These are phyloP conservation scores for Kluyveromyces siamensis DNA, from an alignment of 805 yeast species.

Conservation along the genomic window DNA sequence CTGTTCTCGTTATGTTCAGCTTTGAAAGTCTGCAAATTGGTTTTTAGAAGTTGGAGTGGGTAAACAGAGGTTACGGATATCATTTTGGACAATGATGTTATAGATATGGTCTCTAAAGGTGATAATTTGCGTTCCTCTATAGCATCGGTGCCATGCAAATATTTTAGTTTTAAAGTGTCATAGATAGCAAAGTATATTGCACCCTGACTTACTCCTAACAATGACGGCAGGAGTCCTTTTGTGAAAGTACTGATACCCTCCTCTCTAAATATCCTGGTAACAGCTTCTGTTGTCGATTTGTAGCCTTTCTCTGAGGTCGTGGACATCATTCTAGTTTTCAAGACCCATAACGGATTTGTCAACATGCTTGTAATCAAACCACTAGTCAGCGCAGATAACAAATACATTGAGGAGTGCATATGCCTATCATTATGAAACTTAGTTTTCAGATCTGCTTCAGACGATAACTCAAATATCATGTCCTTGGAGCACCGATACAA, in stretches of 20 bases:
- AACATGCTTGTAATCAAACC: conserved; percentile 67
- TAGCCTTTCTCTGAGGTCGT: conserved; percentile 33
- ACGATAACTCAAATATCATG: conserved; percentile 15
- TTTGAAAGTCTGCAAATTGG: conserved; percentile 57
- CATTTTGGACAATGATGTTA: conserved; percentile 63
- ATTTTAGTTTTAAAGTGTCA: conserved; percentile 56
- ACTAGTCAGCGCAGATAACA: conserved; percentile 53
- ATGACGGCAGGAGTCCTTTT: conserved; percentile 65
- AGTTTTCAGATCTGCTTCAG: conserved; percentile 5
- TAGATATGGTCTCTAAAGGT: conserved; percentile 49
- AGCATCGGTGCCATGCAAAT: conserved; percentile 13
- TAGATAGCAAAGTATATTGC: conserved; percentile 82
- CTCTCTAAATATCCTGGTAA: conserved; percentile 34
- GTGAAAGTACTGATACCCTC: conserved; percentile 56
- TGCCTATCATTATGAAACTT: conserved; percentile 22
- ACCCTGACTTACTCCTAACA: conserved; percentile 81
- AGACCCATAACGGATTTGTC: conserved; percentile 93
- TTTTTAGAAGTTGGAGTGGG: conserved; percentile 74
- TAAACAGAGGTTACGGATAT: conserved; percentile 60
- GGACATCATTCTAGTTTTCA: conserved; percentile 81
- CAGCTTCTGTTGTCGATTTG: conserved; percentile 47
- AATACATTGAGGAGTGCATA: conserved; percentile 37
- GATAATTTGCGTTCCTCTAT: conserved; percentile 26
- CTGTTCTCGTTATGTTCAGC: conserved; percentile 16
- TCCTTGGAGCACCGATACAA: conserved; percentile 59